Evolutionary conservation across 352 stramenopile genomes (phyloP), one percentile per base, ranked within the genome.

Genomic region (Phytophthora sp.): DNA sequence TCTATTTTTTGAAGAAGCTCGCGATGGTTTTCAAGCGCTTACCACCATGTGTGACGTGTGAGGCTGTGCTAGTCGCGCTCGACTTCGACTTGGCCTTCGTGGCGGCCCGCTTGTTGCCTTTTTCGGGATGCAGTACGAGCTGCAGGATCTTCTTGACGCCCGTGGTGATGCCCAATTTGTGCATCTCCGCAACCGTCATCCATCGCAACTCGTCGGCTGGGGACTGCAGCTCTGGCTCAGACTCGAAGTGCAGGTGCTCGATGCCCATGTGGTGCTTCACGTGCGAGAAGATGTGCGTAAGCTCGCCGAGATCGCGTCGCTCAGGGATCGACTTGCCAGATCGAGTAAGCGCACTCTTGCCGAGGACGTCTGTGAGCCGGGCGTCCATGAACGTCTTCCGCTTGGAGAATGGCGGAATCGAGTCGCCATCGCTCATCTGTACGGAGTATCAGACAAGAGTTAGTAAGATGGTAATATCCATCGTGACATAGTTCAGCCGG

Each of bases 241-340:
- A 48, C 6, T 61, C 45, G 39, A 93, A 88, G 56, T 93, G 84
- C 18, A 96, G 9, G 50, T 94, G 84, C 62, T 96, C 86, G 24
- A 97, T 73, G 49, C 88, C 84, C 89, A 97, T 97, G 71, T 95
- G 77, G 32, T 97, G 89, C 74, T 93, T 94, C 11, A 96, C 77
- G 38, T 97, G 89, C 7, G 89, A 97, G 59, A 97, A 97, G n/a
- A 97, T 78, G 67, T 97, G 89, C 11, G 80, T 77, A 28, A 96
- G 74, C 10, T 92, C 77, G 30, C 86, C 84, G 2, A 92, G 35
- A 38, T 96, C 84, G 35, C 68, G 58, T 10, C 85, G 80, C 30
- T 83, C 32, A 21, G 62, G 24, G 1, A 54, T 67, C 9, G 43
- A 60, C 32, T 79, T 73, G 20, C 50, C 49, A 0, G 69, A 45